Percentiles rank a stretch among this genome's conserved stretches.
These are phyloP conservation scores for Homolaphlyctis polyrhiza DNA, from an alignment of 371 early-diverging fungal species.

Conservation along the genomic window DNA sequence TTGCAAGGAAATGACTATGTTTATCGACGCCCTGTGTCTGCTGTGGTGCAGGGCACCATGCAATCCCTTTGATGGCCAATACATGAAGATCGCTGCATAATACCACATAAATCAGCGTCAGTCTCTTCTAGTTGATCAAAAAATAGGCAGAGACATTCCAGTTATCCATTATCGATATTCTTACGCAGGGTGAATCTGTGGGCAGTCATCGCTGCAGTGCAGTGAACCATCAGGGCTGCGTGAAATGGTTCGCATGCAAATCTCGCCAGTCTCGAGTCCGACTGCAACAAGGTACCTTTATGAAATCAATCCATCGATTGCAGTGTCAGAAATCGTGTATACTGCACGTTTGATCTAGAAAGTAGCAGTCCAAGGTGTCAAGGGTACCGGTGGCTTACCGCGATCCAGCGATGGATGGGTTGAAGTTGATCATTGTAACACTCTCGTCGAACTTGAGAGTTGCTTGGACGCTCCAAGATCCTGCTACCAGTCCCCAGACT, in stretches of 20 bases:
- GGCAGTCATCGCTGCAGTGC: not conserved
- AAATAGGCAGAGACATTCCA: not conserved
- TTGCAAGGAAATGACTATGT: not conserved
- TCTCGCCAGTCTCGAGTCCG: conserved; percentile 1
- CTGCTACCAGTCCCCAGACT: not conserved
- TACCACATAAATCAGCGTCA: too few relatives aligned
- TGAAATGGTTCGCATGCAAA: not conserved
- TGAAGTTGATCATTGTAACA: conserved; percentile 76
- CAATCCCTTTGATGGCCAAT: not conserved
- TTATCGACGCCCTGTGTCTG: not conserved
- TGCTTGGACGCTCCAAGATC: conserved; percentile 24
- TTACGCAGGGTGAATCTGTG: not conserved
- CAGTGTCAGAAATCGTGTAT: too few relatives aligned
- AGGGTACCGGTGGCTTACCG: not conserved
- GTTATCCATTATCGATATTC: not conserved
- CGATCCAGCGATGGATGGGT: not conserved
- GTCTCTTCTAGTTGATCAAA: not conserved
- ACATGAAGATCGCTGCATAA: not conserved
- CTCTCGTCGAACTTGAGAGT: conserved; percentile 67
- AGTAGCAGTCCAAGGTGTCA: too few relatives aligned
- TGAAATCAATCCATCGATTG: too few relatives aligned
- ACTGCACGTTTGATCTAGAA: too few relatives aligned
- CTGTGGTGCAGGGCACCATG: not conserved
- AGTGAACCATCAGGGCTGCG: not conserved
- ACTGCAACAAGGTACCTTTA: not conserved